phyloP scores from a whole-genome alignment of 371 early-diverging fungal species.

The Batrachochytrium dendrobatidis region DNA sequence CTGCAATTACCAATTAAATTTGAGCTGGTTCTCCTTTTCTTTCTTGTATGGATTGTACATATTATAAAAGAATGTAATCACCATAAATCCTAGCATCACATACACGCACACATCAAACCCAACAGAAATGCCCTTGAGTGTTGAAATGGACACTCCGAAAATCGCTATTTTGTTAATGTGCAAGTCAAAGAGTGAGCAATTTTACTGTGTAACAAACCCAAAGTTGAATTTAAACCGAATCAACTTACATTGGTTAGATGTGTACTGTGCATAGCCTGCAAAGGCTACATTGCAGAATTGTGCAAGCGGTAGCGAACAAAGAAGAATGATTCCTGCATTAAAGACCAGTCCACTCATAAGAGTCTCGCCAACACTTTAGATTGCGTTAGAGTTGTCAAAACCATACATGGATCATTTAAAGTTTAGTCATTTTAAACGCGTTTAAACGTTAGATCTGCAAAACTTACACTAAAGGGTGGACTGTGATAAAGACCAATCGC shows the following conservation, averaged over 20 bases:
- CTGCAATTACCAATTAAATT: constrained; percentile 13
- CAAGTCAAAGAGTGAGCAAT: background rate
- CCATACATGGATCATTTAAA: too few relatives aligned
- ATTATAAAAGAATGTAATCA: constrained; percentile 26
- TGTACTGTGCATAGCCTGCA: constrained; percentile 39
- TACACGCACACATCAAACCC: constrained; percentile 38
- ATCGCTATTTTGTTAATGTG: constrained; percentile 28
- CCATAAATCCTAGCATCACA: constrained; percentile 28
- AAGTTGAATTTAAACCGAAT: background rate
- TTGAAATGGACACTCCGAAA: constrained; percentile 44
- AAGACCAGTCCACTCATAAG: constrained; percentile 51
- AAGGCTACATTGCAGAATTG: constrained; percentile 50
- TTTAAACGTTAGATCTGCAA: too few relatives aligned
- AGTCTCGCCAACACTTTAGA: constrained; percentile 41
- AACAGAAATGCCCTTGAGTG: constrained; percentile 34
- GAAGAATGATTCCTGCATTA: constrained; percentile 47
- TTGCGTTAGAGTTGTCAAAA: too few relatives aligned
- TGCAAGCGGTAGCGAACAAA: constrained; percentile 42
- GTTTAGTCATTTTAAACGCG: too few relatives aligned
- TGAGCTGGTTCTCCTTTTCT: constrained; percentile 28
- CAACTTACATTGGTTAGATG: constrained; percentile 35
- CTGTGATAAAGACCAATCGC: constrained; percentile 43
- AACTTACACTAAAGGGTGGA: constrained; percentile 44
- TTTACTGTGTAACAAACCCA: background rate
- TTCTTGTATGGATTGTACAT: constrained; percentile 39